Evolutionary conservation across 2,329 filamentous ascomycete species (phyloP).

Genomic region (Epichloe sp.): DNA sequence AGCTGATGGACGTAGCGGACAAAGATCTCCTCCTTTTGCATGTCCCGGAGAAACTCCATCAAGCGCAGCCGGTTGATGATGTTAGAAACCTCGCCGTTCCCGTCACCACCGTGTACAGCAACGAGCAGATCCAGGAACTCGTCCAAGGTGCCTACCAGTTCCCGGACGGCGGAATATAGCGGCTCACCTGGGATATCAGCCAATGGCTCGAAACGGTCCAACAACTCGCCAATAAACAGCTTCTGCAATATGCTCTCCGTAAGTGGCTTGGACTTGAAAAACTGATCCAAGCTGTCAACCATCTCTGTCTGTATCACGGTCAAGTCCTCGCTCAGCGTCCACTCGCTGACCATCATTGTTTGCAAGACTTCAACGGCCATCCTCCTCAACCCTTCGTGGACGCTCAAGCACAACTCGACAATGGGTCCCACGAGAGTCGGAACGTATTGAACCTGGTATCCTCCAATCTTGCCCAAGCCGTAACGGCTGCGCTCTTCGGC

Average conservation of each 20-base stretch:
- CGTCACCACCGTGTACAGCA: conserved; percentile 70
- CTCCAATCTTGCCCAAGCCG: conserved; percentile 72
- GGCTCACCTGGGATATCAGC: conserved; percentile 54
- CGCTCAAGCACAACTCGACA: conserved; percentile 85
- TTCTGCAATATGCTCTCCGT: conserved; percentile 87
- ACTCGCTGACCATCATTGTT: conserved; percentile 97
- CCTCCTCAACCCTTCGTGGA: conserved; percentile 78
- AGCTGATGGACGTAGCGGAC: conserved; percentile 92
- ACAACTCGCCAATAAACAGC: conserved; percentile 75
- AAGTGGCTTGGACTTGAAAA: conserved; percentile 80
- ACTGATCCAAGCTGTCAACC: conserved; percentile 80
- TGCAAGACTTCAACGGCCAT: conserved; percentile 90
- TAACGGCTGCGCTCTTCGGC: conserved; percentile 67
- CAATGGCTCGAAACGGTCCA: conserved; percentile 66
- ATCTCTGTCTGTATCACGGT: conserved; percentile 89
- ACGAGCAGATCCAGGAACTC: conserved; percentile 85
- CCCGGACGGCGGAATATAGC: conserved; percentile 62
- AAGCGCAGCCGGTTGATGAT: conserved; percentile 80
- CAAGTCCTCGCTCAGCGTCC: conserved; percentile 87
- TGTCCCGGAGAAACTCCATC: conserved; percentile 93
- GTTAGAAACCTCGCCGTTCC: conserved; percentile 59
- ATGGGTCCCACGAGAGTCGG: conserved; percentile 83
- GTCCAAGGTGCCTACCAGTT: conserved; percentile 73
- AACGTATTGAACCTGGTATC: conserved; percentile 97
- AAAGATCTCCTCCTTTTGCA: conserved; percentile 95